Base-by-base conservation (phyloP, 805 yeast genomes). In the Metschnikowia kunwiensis region DNA sequence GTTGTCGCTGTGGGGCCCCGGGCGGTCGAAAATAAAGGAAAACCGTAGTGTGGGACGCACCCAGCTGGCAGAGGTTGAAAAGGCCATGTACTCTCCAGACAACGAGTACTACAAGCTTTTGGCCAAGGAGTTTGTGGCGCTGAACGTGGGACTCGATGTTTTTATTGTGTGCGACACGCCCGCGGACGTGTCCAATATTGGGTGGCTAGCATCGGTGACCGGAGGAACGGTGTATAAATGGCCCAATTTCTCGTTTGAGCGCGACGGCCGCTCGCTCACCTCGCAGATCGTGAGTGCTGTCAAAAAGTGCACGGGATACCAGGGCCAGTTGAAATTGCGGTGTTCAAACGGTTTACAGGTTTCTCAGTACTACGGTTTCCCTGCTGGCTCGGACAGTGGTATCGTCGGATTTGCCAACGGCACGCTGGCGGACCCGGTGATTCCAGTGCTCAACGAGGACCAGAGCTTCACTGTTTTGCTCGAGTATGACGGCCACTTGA, bases 331-430 rank as follows among this genome's bases (percentile, higher is more conserved):
- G 46, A 88, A 88, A 53, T 75, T 88, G 17, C 82, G 98, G 46
- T 82, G 89, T 50, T 87, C 97, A 1, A 78, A 75, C 46, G 97
- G 97, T 0, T 65, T 93, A 34, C 94, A 86, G 53, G 86, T 91
- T 7, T 62, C 75, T 11, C 77, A 77, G 38, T 86, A 88, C 55
- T 83, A 82, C 50, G 91, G 91, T 0, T 60, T 70, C 5, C 60
- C 68, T 4, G 43, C 63, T 0, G 28, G 26, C 13, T 21, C 36
- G 7, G 48, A 51, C 4, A 31, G 56, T 2, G 60, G 59, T 6
- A 42, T 54, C 11, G 46, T 42, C 8, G 50, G 48, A 8, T 31
- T 38, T 11, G 43, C 43, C 12, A 36, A 27, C 23, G 45, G 54
- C 3, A 44, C 49, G 3, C 63, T 67, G 11, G 50, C 49, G n/a